A percentile compares a stretch with the other conserved stretches of the same genome.
These are phyloP conservation scores for Arthrobotrys iridis DNA, from an alignment of 2,329 filamentous ascomycete species.

Conservation along the genomic window DNA sequence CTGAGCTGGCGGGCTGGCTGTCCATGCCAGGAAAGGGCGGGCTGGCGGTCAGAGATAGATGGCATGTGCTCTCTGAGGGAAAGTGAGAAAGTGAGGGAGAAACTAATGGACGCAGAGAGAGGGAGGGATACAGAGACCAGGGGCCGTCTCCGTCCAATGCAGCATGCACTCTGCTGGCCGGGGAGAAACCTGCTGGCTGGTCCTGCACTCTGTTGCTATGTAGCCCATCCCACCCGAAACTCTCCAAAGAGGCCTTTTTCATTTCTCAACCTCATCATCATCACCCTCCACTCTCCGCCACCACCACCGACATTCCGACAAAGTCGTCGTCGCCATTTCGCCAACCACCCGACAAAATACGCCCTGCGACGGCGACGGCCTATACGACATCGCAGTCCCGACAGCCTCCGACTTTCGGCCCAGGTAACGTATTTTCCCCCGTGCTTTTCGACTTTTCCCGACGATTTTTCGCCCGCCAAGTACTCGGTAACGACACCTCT, in stretches of 20 bases:
- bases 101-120: background rate
- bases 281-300: slow-evolving; percentile 1
- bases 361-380: slow-evolving; percentile 33
- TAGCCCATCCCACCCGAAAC: slow-evolving; percentile 28
- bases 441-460: slow-evolving; percentile 41
- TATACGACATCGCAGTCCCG: background rate
- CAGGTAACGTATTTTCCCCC: slow-evolving; percentile 44
- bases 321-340: slow-evolving; percentile 5
- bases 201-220: slow-evolving; percentile 22
- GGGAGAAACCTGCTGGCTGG: slow-evolving; percentile 34
- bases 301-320: slow-evolving; percentile 10
- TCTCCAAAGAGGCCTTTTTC: slow-evolving; percentile 5
- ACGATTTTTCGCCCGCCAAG: slow-evolving; percentile 31
- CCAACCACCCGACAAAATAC: slow-evolving; percentile 14
- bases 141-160: slow-evolving; percentile 1
- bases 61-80: background rate
- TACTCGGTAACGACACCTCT: slow-evolving; percentile 50
- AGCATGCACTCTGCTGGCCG: background rate
- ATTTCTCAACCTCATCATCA: slow-evolving; percentile 38
- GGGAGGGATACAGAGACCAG: background rate
- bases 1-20: slow-evolving; percentile 1
- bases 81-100: background rate
- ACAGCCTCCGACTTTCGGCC: slow-evolving; percentile 16
- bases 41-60: background rate
- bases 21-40: background rate